Percentiles rank a stretch among this genome's conserved stretches.
phyloP scores from a whole-genome alignment of 306 rosid species.

The Vigna reflexopilosa region DNA sequence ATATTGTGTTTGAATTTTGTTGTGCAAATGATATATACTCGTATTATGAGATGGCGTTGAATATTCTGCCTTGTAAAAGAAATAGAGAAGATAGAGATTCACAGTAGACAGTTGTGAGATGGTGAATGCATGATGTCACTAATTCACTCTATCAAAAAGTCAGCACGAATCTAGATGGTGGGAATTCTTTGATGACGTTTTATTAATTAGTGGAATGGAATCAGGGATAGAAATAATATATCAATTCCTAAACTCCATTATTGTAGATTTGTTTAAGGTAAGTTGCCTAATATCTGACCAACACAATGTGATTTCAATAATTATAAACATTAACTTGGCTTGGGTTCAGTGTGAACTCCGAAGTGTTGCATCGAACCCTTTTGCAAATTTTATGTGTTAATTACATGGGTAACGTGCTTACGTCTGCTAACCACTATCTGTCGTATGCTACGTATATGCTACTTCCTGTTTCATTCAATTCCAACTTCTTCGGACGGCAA shows the following conservation, averaged over 20 bases:
- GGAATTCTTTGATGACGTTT: constrained; percentile 8
- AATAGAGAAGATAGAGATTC: constrained; percentile 1
- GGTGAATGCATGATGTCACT: neutral
- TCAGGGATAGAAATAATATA: constrained; percentile 2
- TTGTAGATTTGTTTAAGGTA: constrained; percentile 13
- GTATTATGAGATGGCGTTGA: constrained; percentile 1
- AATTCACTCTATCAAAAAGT: neutral
- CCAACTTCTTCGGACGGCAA: constrained; percentile 42
- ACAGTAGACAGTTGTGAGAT: neutral
- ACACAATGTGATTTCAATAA: neutral
- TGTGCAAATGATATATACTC: neutral
- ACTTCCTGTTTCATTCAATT: constrained; percentile 10
- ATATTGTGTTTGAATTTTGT: constrained; percentile 5
- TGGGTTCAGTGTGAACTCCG: constrained; percentile 15
- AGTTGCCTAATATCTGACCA: constrained; percentile 32
- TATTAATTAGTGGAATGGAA: constrained; percentile 33
- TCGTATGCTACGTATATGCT: neutral
- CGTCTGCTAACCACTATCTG: constrained; percentile 18
- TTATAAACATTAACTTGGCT: neutral
- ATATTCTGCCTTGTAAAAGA: constrained; percentile 28
- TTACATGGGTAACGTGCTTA: constrained; percentile 21
- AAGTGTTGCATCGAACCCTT: constrained; percentile 16
- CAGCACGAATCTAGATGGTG: constrained; percentile 40
- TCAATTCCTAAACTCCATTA: constrained; percentile 26
- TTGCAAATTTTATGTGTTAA: neutral